Evolutionary conservation across 306 rosid species (phyloP), one percentile per base, ranked within the genome.

Genomic region (Cotoneaster glaucophyllus): DNA sequence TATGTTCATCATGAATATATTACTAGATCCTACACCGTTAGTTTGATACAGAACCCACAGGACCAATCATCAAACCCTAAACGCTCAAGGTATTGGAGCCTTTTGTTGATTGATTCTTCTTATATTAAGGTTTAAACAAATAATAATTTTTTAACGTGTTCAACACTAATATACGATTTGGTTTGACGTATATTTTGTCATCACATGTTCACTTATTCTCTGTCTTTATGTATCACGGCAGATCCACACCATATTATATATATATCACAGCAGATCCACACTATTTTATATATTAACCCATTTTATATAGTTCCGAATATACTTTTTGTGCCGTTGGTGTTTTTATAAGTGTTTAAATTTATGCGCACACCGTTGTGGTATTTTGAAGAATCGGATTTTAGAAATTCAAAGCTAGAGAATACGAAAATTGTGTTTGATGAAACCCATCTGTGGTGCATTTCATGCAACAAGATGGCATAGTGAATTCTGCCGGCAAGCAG

Each of bases 171-270:
- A n/a, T n/a, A 24, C 41, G 22, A 50, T 14, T 70, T 31, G 19
- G 43, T 15, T 32, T 56, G 1, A 24, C 18, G 5, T 32, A 8
- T 43, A 41, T 39, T 73, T 74, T 74, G 53, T 41, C 25, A 9
- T 15, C 25, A 41, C 25, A 62, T 52, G 61, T 37, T 32, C 58
- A 67, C 57, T 39, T 63, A 62, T 48, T 70, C 69, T 22, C n/a
- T 68, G 76, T 80, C 72, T 6, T 74, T 48, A 15, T 48, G 17
- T 17, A 48, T 17, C 54, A 39, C 44, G 50, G 77, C 77, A 50
- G 41, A 78, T 12, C 43, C 71, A 71, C 71, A 64, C 66, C 14
- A 52, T 24, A n/a, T 70, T 17, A n/a, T 67, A n/a, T n/a, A 15
- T 48, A 48, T 17, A 48, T 17, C 54, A 39, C 44, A 63, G 77